Conservation (phyloP, 805 yeast genomes). For the Saccharomyces jurei region DNA sequence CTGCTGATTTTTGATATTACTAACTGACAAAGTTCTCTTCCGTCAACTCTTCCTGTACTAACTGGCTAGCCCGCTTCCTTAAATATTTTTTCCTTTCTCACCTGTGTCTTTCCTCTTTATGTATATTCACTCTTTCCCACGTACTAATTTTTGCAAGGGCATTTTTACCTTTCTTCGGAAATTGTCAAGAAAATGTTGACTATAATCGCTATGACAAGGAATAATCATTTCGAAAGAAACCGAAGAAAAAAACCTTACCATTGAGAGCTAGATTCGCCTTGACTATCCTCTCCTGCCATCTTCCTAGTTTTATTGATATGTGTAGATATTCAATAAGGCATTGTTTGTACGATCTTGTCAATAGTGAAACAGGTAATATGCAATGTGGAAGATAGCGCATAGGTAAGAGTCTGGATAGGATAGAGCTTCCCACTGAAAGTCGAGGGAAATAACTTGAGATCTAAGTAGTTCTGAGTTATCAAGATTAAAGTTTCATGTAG, state of each 20-base stretch:
- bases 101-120: background rate
- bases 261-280: too few species aligned
- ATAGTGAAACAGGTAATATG: background rate
- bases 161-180: background rate
- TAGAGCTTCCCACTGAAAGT: too few species aligned
- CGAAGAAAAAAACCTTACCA: background rate
- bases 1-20: background rate
- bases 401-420: background rate
- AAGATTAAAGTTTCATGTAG: too few species aligned
- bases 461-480: too few species aligned
- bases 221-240: background rate
- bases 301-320: too few species aligned
- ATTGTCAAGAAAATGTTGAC: background rate
- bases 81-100: background rate
- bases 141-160: background rate
- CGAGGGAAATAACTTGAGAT: too few species aligned
- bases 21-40: background rate
- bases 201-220: background rate
- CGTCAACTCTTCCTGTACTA: background rate
- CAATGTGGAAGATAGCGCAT: background rate
- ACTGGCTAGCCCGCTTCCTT: background rate
- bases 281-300: too few species aligned
- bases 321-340: too few species aligned
- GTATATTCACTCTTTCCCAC: background rate
- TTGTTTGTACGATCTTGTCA: too few species aligned